Base-by-base conservation (phyloP, 176 grass and related monocot species). In the Alloteropsis semialata region DNA sequence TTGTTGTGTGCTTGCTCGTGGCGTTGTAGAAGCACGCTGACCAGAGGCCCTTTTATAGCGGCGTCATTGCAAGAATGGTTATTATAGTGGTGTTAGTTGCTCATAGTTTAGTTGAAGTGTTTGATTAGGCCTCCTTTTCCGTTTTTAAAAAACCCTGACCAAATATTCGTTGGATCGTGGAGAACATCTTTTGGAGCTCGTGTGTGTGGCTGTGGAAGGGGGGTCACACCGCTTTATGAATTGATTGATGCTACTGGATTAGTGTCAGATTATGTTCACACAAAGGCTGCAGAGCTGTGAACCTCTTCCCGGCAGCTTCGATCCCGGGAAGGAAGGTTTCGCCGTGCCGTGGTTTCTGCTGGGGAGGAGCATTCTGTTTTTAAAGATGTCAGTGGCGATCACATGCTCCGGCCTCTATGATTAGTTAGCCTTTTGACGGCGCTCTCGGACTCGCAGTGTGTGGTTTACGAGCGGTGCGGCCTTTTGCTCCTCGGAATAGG, bases 341-440 rank as follows among this genome's bases (percentile, higher is more conserved):
- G 54, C 33, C 57, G 66, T 30, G 76, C 44, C 80, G 74, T 70
- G 71, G 86, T 88, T 88, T 88, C 63, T 69, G 64, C 5, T 69
- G 14, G 15, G 11, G 37, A 70, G 39, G 8, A 29, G 78, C 48
- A 46, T 21, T 17, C 19, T 6, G 48, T 66, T 81, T 17, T 14
- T 25, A 34, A 48, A 58, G 36, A 41, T 70, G 39, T 5, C 17
- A 8, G 72, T 70, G 79, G 72, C 64, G 19, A 4, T 25, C 73
- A 83, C 72, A 83, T 88, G 86, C 63, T 18, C 39, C 38, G 10
- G 66, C 13, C 15, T 22, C 2, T 10, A 67, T n/a, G 61, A 27
- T 81, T 67, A 11, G 1, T 14, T 59, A 10, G 14, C 5, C 74
- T 60, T 46, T 28, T 8, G 8, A 34, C 77, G 77, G 58, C 58